These are phyloP conservation scores for Bryopsis sp. DNA, from an alignment of 139 green algal species.

Conservation along the genomic window DNA sequence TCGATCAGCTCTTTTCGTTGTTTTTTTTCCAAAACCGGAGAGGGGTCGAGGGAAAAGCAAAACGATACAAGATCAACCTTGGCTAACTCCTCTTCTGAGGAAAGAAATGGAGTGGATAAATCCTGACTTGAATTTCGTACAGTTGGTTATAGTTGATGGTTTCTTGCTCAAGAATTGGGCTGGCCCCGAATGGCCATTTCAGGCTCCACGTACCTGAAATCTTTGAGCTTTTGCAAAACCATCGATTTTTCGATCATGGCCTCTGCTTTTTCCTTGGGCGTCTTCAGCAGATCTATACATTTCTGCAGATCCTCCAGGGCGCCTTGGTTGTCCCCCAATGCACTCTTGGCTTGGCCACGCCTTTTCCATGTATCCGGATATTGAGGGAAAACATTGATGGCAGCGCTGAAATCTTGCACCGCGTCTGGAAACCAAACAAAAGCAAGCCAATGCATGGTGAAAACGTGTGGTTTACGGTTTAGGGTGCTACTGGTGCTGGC, in stretches of 20 bases:
- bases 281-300: constrained; percentile 33
- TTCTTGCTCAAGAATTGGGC: too few relatives aligned
- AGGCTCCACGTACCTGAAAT: constrained; percentile 42
- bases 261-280: constrained; percentile 26
- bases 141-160: too few relatives aligned
- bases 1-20: too few relatives aligned
- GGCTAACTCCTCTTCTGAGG: too few relatives aligned
- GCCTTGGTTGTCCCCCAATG: constrained; percentile 44
- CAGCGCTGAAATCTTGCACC: constrained; percentile 61
- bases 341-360: constrained; percentile 61
- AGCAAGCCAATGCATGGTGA: background rate
- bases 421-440: constrained; percentile 32
- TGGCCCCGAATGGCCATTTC: background rate
- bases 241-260: constrained; percentile 48
- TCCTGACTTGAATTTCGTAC: too few relatives aligned
- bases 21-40: too few relatives aligned
- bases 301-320: constrained; percentile 52
- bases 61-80: too few relatives aligned
- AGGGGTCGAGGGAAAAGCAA: background rate
- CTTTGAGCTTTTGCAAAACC: constrained; percentile 56
- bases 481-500: background rate
- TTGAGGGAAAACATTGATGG: constrained; percentile 55
- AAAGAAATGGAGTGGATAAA: too few relatives aligned
- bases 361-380: constrained; percentile 71
- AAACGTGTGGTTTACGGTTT: background rate